phyloP scores from a whole-genome alignment of 2,329 filamentous ascomycete genomes.

The Zalaria sp. region DNA sequence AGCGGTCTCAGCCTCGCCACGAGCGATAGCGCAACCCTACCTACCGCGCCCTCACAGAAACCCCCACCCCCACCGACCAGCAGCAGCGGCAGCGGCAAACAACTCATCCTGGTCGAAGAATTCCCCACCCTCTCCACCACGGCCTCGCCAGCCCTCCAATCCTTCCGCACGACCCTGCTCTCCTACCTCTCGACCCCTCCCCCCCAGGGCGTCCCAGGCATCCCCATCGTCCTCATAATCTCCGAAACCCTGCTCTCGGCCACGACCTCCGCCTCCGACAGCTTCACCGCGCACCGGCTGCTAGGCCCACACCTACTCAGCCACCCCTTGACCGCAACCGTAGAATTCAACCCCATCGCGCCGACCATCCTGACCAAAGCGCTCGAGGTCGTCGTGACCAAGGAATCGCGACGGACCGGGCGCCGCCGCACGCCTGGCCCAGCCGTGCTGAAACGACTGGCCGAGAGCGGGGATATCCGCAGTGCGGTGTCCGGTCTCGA shows the following conservation, averaged over 20 bases:
- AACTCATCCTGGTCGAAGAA: constrained; percentile 34
- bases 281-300: constrained; percentile 80
- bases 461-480: constrained; percentile 80
- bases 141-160: constrained; percentile 28
- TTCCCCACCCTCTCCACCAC: constrained; percentile 35
- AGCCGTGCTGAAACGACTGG: constrained; percentile 61
- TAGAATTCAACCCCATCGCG: constrained; percentile 90
- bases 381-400: constrained; percentile 65
- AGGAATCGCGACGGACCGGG: constrained; percentile 69
- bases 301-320: constrained; percentile 75
- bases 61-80: constrained; percentile 4
- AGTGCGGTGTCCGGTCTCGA: constrained; percentile 87
- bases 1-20: constrained; percentile 46
- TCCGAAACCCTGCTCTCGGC: constrained; percentile 84
- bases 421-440: constrained; percentile 64
- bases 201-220: constrained; percentile 4
- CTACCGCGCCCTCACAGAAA: constrained; percentile 5
- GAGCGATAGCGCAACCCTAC: constrained; percentile 3
- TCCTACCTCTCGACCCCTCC: constrained; percentile 51
- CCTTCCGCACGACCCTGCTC: constrained; percentile 57
- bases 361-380: constrained; percentile 76
- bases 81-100: constrained; percentile 7
- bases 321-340: constrained; percentile 62
- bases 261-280: constrained; percentile 72
- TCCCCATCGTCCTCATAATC: constrained; percentile 73